These are phyloP conservation scores for Spathaspora arborariae DNA, from an alignment of 805 yeast species.

Conservation along the genomic window DNA sequence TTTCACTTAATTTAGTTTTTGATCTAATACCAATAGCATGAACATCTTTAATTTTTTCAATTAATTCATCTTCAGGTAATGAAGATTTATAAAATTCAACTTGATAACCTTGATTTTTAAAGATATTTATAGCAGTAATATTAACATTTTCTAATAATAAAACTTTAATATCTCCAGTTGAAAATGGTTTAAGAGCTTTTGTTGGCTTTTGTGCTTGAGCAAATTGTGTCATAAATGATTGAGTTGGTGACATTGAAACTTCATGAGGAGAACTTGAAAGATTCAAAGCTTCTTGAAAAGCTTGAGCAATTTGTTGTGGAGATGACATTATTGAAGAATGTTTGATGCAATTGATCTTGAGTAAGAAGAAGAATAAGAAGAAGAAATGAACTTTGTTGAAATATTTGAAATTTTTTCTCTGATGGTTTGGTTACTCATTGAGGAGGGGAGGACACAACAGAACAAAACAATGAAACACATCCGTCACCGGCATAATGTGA, in stretches of 20 bases:
- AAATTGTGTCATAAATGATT: constrained; percentile 61
- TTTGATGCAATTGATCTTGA: not conserved
- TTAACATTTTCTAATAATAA: constrained; percentile 90
- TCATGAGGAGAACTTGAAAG: constrained; percentile 60
- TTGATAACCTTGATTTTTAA: constrained; percentile 90
- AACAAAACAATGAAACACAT: not conserved
- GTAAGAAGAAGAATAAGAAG: not conserved
- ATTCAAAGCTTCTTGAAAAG: constrained; percentile 53
- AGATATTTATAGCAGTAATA: constrained; percentile 83
- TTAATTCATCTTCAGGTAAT: constrained; percentile 86
- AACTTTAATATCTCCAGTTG: constrained; percentile 92
- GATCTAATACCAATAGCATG: constrained; percentile 99
- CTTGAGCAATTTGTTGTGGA: constrained; percentile 63
- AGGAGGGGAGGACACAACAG: not conserved
- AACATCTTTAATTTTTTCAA: constrained; percentile 87
- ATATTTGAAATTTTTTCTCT: not conserved
- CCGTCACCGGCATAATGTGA: not conserved
- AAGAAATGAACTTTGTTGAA: not conserved
- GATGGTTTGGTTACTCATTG: not conserved
- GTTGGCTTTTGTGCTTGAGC: constrained; percentile 42
- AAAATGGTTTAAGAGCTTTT: constrained; percentile 86
- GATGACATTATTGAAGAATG: constrained; percentile 45
- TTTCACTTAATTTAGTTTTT: constrained; percentile 83
- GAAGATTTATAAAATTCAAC: constrained; percentile 91
- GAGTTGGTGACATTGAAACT: constrained; percentile 82